These are phyloP conservation scores for Trichoderma sp. DNA, from an alignment of 2,329 filamentous ascomycete genomes.

Conservation along the genomic window DNA sequence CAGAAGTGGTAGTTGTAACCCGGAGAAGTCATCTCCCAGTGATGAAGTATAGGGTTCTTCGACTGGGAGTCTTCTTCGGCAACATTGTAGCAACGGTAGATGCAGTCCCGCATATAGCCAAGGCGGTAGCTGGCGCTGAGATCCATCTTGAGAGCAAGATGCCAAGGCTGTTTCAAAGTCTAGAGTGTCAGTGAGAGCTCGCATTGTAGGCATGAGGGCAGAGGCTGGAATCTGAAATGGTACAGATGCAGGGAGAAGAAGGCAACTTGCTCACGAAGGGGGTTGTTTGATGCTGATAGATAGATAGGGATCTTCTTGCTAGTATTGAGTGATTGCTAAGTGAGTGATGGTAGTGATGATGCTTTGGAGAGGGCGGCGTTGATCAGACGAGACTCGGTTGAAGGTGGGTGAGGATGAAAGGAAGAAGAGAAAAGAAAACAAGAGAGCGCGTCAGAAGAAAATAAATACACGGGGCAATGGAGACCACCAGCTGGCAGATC, in stretches of 20 bases:
- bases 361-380: not conserved
- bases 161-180: not conserved
- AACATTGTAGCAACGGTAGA: not conserved
- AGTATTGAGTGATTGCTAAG: not conserved
- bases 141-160: not conserved
- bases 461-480: not conserved
- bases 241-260: not conserved
- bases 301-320: not conserved
- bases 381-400: not conserved
- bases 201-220: not conserved
- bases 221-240: not conserved
- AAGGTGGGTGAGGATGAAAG: not conserved
- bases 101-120: not conserved
- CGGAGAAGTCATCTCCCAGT: conserved; percentile 22
- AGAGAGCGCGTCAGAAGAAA: not conserved
- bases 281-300: not conserved
- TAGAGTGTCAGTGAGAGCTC: not conserved
- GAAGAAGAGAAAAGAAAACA: not conserved
- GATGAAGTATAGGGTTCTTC: conserved; percentile 23
- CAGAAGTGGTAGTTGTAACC: conserved; percentile 37
- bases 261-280: not conserved
- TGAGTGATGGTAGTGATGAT: not conserved
- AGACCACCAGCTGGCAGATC: not conserved
- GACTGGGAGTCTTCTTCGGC: not conserved
- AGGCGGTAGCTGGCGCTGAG: not conserved